Evolutionary conservation across 108 stramenopile species (phyloP), one percentile per base, ranked within the genome.

Genomic region (Skeletonema menzelii): DNA sequence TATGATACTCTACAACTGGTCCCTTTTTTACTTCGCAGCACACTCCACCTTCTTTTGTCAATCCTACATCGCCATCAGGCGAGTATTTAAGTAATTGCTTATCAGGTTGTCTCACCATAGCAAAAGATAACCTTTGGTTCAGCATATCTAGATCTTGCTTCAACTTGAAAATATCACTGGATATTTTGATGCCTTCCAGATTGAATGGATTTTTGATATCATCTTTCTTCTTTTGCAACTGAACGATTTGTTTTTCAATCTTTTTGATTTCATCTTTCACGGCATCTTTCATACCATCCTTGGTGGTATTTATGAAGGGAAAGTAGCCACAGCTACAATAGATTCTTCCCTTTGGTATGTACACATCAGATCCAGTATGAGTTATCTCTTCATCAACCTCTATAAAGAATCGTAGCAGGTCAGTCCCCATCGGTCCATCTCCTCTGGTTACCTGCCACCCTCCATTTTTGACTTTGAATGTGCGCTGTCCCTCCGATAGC

Each of bases 271-370:
- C 82, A 38, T 84, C 59, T 55, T 56, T 40, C 31, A 78, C 77
- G 6, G 63, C 40, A 38, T 86, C 86, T 63, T 85, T 86, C 47
- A 59, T 57, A 15, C 61, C 42, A 3, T 59, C 32, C 13, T 15
- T 56, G 37, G 26, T 57, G 0, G 46, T 28, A 2, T 56, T 35
- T 12, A 42, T n/a, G 63, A 78, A 87, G 15, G 86, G 80, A 71
- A 94, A 94, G 77, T 87, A 91, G 15, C 93, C 93, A 70, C 93
- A 91, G 26, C 86, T 88, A 24, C 79, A 84, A 63, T 88, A 94
- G 27, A 94, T 77, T 56, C 90, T 79, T 27, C 90, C 90, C 27
- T 65, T 66, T 1, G 93, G 93, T 40, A 87, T 77, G 60, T 81
- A 85, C 2, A 94, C 80, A 65, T 91, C 90, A 3, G 57, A 65